Conservation (phyloP, 2,329 filamentous ascomycete species). For the Cadophora gregata region DNA sequence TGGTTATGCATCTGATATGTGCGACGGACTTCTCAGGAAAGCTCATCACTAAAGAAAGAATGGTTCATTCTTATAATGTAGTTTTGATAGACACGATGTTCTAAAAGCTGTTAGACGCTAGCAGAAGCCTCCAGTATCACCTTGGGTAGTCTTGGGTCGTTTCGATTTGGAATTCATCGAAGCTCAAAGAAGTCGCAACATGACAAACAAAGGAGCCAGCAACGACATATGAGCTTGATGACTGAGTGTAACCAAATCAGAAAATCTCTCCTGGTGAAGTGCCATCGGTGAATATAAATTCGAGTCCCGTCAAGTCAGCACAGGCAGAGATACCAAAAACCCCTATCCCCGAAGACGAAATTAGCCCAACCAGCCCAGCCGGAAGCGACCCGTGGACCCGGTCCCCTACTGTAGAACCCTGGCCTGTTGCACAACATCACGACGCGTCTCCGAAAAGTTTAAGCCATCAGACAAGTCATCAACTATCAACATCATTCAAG, state of each 20-base stretch:
- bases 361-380: background rate
- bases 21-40: too few species aligned
- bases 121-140: background rate
- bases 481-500: constrained; percentile 12
- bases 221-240: background rate
- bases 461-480: background rate
- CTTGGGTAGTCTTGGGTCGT: background rate
- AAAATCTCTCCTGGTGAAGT: background rate
- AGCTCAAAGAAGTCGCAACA: background rate
- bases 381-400: background rate
- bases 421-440: background rate
- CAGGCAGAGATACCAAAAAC: background rate
- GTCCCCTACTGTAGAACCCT: background rate
- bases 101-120: too few species aligned
- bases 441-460: background rate
- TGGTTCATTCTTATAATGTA: background rate
- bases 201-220: background rate
- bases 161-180: background rate
- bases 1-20: too few species aligned
- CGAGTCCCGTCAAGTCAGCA: background rate
- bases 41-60: too few species aligned
- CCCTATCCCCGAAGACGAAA: background rate
- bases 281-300: background rate
- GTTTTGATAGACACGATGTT: background rate
- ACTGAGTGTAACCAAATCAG: background rate